phyloP scores from a whole-genome alignment of 1,284 basidiomycete genomes.

The Cyathus pygmaeus region DNA sequence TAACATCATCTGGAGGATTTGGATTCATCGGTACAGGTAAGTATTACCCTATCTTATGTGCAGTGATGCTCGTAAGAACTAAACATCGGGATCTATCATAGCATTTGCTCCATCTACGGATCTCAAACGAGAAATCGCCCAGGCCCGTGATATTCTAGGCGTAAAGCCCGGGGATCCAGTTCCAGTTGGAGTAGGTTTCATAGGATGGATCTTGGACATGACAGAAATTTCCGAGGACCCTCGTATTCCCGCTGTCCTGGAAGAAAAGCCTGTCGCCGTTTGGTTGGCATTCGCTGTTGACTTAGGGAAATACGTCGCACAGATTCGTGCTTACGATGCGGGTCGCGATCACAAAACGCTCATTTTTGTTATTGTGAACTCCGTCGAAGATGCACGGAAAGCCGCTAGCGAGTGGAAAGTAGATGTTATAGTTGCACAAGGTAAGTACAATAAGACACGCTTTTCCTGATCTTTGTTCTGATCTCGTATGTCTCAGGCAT shows the following conservation, averaged over 20 bases:
- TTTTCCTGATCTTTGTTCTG: neutral
- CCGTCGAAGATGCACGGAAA: conserved; percentile 40
- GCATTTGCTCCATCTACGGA: conserved; percentile 18
- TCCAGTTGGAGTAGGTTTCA: conserved; percentile 39
- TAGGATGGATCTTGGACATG: conserved; percentile 44
- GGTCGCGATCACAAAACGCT: conserved; percentile 38
- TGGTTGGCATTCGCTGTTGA: conserved; percentile 47
- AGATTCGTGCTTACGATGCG: conserved; percentile 36
- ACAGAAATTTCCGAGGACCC: conserved; percentile 25
- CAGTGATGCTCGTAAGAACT: too few species aligned
- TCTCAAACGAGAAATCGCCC: conserved; percentile 12
- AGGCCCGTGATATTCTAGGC: neutral
- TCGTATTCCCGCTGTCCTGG: conserved; percentile 34
- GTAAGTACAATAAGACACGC: conserved; percentile 12
- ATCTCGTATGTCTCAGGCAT: conserved; percentile 49
- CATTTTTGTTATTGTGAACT: conserved; percentile 46
- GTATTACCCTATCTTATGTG: neutral
- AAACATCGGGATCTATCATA: conserved; percentile 2
- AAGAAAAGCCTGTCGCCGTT: conserved; percentile 35
- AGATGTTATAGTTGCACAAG: conserved; percentile 53
- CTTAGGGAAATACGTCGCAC: conserved; percentile 36
- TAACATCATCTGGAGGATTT: conserved; percentile 34
- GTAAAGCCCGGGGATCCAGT: conserved; percentile 16
- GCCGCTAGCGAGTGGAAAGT: conserved; percentile 44
- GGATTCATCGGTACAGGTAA: conserved; percentile 38